A percentile compares a stretch with the other conserved stretches of the same genome.
Conservation (phyloP, 2,329 filamentous ascomycete genomes). For the Hypoxylon sp. region DNA sequence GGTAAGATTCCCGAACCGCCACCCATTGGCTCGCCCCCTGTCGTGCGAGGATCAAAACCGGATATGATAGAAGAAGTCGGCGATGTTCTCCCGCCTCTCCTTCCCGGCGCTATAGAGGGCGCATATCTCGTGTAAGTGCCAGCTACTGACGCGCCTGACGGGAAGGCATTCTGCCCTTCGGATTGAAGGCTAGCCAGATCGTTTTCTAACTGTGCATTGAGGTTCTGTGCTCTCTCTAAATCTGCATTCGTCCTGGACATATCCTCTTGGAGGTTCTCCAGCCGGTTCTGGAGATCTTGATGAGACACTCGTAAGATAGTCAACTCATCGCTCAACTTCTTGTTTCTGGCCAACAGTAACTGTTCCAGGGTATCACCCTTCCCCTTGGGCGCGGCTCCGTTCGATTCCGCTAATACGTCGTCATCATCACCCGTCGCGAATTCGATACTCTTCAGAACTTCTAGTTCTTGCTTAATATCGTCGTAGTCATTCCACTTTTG, state of each 20-base stretch:
- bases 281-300: slow-evolving; percentile 85
- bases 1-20: slow-evolving; percentile 90
- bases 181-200: slow-evolving; percentile 91
- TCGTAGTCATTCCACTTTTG: slow-evolving; percentile 95
- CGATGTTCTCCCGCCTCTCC: slow-evolving; percentile 79
- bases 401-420: slow-evolving; percentile 65
- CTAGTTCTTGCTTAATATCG: slow-evolving; percentile 94
- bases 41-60: slow-evolving; percentile 83
- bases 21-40: slow-evolving; percentile 74
- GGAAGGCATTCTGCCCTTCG: slow-evolving; percentile 85
- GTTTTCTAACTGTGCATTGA: slow-evolving; percentile 91
- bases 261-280: slow-evolving; percentile 86
- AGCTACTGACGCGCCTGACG: slow-evolving; percentile 91
- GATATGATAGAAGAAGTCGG: slow-evolving; percentile 99
- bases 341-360: slow-evolving; percentile 91
- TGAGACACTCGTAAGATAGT: slow-evolving; percentile 94
- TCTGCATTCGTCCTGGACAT: slow-evolving; percentile 87
- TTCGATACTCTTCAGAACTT: slow-evolving; percentile 97
- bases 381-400: slow-evolving; percentile 67
- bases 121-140: slow-evolving; percentile 91
- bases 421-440: slow-evolving; percentile 93
- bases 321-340: slow-evolving; percentile 94
- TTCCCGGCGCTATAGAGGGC: slow-evolving; percentile 70
- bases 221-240: slow-evolving; percentile 84
- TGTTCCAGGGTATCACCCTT: slow-evolving; percentile 90